Base-by-base conservation (phyloP, 805 yeast species). In the Pichia cabralensis region DNA sequence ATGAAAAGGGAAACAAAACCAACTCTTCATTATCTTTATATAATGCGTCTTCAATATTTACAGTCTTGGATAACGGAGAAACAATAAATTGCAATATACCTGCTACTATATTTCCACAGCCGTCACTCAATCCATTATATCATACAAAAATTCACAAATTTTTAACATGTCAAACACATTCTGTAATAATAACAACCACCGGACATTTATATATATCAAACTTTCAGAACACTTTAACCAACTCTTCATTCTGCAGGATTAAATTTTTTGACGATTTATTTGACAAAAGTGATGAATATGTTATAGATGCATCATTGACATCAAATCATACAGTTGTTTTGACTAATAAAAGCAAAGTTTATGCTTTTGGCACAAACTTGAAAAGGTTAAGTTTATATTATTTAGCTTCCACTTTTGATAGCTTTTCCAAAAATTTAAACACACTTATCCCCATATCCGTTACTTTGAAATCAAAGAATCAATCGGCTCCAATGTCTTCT, bases 331-430 rank as follows among this genome's bases (percentile, higher is more conserved):
- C 83, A 0, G 46, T 85, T 8, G 79, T 70, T 0, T 45, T 81
- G 15, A 69, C 80, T 1, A 47, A 58, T 0, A 44, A 55, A 12
- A 74, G 75, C 25, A 66, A 67, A n/a, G 60, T 84, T 2, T 80
- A 64, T 41, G 56, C 86, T 0, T 88, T 95, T 94, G 96, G 96
- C 0, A 64, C 74, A 40, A 83, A 83, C 47, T 61, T 65, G 13
- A 24, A 18, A 33, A 38, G 44, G 3, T 11, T 28, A 3, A 20
- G 33, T 14, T 22, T 39, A 12, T 30, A 33, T 13, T 38, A 13
- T 22, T 8, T n/a, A n/a, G n/a, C n/a, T n/a, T n/a, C n/a, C n/a
- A n/a, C n/a, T n/a, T n/a, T n/a, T n/a, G n/a, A n/a, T n/a, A n/a
- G n/a, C n/a, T n/a, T n/a, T n/a, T n/a, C n/a, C n/a, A n/a, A n/a